phyloP scores from a whole-genome alignment of 2,329 filamentous ascomycete genomes.

The Furcasterigmium sp. region DNA sequence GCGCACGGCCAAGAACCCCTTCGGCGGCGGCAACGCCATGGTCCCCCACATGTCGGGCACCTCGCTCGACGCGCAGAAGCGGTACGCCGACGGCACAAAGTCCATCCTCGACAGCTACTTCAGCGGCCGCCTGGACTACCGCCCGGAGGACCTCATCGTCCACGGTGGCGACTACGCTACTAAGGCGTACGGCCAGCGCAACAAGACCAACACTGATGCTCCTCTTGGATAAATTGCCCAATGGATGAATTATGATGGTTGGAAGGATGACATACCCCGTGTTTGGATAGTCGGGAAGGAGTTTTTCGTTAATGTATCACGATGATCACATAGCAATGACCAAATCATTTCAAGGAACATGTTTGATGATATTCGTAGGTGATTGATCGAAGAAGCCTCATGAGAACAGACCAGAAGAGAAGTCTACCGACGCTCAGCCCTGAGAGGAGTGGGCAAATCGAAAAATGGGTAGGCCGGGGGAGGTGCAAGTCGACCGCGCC shows the following conservation, averaged over 20 bases:
- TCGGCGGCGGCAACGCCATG: constrained; percentile 97
- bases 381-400: too few species aligned
- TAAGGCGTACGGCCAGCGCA: constrained; percentile 81
- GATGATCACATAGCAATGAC: not conserved
- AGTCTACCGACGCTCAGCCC: too few species aligned
- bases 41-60: constrained; percentile 98
- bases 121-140: constrained; percentile 81
- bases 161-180: constrained; percentile 88
- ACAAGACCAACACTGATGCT: constrained; percentile 35
- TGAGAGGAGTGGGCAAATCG: too few species aligned
- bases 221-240: too few species aligned
- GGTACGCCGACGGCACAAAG: constrained; percentile 86
- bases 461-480: too few species aligned
- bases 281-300: constrained; percentile 5
- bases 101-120: constrained; percentile 89
- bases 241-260: too few species aligned
- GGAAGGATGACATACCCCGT: constrained; percentile 2
- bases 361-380: too few species aligned
- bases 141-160: constrained; percentile 85
- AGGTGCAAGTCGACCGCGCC: too few species aligned
- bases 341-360: too few species aligned
- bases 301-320: not conserved
- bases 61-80: constrained; percentile 94
- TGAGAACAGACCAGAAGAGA: too few species aligned
- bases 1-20: constrained; percentile 88